Conservation (phyloP, 306 rosid species). For the Vigna nakashimae region DNA sequence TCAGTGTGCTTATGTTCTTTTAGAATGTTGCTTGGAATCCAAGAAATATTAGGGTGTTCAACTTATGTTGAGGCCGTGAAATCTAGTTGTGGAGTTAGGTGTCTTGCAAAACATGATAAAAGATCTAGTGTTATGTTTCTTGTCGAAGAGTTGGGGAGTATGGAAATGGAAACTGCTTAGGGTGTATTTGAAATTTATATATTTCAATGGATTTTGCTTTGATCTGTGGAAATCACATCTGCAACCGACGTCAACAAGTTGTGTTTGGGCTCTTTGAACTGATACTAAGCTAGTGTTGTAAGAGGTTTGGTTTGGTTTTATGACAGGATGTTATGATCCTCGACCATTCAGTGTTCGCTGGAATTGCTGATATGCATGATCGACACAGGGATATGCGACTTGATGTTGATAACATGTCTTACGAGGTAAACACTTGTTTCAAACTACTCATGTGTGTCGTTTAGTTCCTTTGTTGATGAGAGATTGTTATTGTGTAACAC, state of each 20-base stretch:
- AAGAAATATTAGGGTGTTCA: not conserved
- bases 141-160: not conserved
- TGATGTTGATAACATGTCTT: slow-evolving; percentile 97
- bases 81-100: not conserved
- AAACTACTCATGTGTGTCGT: not conserved
- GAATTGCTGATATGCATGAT: slow-evolving; percentile 89
- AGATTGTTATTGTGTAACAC: not conserved
- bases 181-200: not conserved
- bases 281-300: slow-evolving; percentile 21
- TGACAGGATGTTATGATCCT: slow-evolving; percentile 94
- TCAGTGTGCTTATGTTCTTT: slow-evolving; percentile 7
- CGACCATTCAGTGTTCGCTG: slow-evolving; percentile 81
- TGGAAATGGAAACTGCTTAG: not conserved
- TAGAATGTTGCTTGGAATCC: slow-evolving; percentile 13
- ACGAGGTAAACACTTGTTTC: slow-evolving; percentile 70
- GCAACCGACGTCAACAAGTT: not conserved
- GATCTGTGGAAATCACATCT: not conserved
- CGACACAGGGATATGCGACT: slow-evolving; percentile 97
- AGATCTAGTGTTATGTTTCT: not conserved
- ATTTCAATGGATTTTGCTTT: slow-evolving; percentile 24
- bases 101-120: not conserved
- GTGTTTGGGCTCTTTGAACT: slow-evolving; percentile 13
- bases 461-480: not conserved
- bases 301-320: slow-evolving; percentile 42
- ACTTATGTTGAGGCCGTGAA: not conserved